Evolutionary conservation across 2,329 filamentous ascomycete species (phyloP).

Genomic region (Raffaelea albimanens): DNA sequence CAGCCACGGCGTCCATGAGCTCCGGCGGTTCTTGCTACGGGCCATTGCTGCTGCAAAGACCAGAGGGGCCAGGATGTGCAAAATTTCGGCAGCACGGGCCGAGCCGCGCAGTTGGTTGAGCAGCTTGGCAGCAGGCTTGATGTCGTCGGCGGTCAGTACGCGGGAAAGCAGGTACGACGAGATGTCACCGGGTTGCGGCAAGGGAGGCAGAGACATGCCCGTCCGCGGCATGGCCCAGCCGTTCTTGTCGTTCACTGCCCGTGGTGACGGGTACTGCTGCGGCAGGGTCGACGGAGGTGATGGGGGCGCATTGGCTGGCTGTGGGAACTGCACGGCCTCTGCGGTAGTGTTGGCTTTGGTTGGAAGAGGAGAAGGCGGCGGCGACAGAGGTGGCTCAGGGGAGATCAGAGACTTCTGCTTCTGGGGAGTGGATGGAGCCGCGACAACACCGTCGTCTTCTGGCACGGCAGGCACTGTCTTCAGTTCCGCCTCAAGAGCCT

Average conservation of each 20-base stretch:
- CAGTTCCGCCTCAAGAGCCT: too few relatives aligned
- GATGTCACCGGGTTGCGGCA: slow-evolving; percentile 75
- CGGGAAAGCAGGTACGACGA: slow-evolving; percentile 80
- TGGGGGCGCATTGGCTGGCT: slow-evolving; percentile 2
- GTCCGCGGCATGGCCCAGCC: slow-evolving; percentile 95
- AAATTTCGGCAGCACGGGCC: slow-evolving; percentile 70
- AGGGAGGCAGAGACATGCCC: slow-evolving; percentile 69
- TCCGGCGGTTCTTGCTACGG: slow-evolving; percentile 30
- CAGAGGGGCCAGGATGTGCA: slow-evolving; percentile 84
- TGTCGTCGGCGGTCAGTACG: slow-evolving; percentile 90
- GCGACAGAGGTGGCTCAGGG: slow-evolving; percentile 10
- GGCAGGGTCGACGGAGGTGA: slow-evolving; percentile 13
- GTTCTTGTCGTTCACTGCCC: slow-evolving; percentile 31
- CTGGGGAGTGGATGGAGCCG: neutral
- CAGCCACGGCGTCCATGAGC: slow-evolving; percentile 87
- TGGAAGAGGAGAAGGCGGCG: slow-evolving; percentile 11
- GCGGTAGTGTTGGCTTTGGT: neutral
- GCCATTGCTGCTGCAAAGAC: slow-evolving; percentile 79
- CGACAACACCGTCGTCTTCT: slow-evolving; percentile 14
- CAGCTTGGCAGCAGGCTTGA: slow-evolving; percentile 81
- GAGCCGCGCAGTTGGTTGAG: slow-evolving; percentile 72
- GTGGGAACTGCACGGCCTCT: too few relatives aligned
- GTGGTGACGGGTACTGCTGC: slow-evolving; percentile 1
- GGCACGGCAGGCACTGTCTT: slow-evolving; percentile 21
- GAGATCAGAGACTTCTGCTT: neutral